phyloP scores from a whole-genome alignment of 768 basidiomycete species.

The Russula lepida region DNA sequence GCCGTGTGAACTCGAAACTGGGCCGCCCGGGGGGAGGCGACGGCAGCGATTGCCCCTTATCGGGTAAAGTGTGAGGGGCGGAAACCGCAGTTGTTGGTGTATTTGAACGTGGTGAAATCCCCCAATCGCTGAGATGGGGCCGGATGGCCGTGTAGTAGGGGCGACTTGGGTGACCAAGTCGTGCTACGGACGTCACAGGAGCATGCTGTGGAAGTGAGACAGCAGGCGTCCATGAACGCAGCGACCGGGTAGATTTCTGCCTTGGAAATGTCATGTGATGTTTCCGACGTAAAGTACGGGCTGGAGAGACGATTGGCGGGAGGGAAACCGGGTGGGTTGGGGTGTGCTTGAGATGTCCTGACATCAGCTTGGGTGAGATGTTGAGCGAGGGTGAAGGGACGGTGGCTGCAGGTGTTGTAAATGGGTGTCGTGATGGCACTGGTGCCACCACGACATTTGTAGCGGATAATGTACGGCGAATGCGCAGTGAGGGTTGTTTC shows the following conservation, averaged over 20 bases:
- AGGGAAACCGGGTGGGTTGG: conserved; percentile 6
- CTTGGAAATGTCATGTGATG: conserved; percentile 16
- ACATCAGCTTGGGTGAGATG: background rate
- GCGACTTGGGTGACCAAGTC: conserved; percentile 21
- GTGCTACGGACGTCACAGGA: background rate
- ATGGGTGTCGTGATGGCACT: background rate
- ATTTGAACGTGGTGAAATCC: background rate
- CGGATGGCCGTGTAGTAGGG: conserved; percentile 20
- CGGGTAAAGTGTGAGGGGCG: background rate
- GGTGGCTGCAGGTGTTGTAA: background rate
- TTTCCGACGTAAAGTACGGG: conserved; percentile 16
- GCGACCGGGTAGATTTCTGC: conserved; percentile 15
- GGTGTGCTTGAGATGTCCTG: background rate
- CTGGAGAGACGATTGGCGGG: conserved; percentile 9
- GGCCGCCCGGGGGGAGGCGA: conserved; percentile 10
- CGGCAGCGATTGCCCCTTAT: background rate
- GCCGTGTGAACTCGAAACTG: conserved; percentile 14
- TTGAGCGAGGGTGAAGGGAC: background rate
- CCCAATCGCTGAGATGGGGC: background rate
- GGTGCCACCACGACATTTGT: background rate
- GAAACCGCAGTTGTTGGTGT: conserved; percentile 1
- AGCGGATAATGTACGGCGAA: conserved; percentile 11
- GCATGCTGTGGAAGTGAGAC: background rate
- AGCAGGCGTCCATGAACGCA: conserved; percentile 6
- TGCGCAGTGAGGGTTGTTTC: background rate